Conservation (phyloP, 2,329 filamentous ascomycete species). For the Berkeleyomyces rouxiae region DNA sequence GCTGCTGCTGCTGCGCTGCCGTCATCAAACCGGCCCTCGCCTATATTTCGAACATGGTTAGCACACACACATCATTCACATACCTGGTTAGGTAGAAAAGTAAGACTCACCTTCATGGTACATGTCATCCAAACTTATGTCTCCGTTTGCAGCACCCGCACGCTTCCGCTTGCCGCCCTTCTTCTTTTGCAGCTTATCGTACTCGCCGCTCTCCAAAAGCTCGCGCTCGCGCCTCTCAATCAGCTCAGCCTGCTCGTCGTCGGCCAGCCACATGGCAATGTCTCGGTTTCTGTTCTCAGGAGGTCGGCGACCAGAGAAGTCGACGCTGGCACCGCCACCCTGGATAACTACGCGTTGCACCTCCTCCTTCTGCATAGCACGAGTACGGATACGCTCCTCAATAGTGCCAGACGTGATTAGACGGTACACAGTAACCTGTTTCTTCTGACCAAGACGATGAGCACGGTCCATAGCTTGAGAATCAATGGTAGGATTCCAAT, state of each 20-base stretch:
- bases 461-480: slow-evolving; percentile 98
- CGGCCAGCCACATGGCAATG: slow-evolving; percentile 96
- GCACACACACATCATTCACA: slow-evolving; percentile 1
- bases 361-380: slow-evolving; percentile 94
- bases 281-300: slow-evolving; percentile 91
- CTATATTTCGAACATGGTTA: slow-evolving; percentile 30
- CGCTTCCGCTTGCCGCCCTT: slow-evolving; percentile 40
- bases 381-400: slow-evolving; percentile 93
- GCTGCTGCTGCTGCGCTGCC: slow-evolving; percentile 56
- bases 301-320: slow-evolving; percentile 83
- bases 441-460: slow-evolving; percentile 89
- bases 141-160: slow-evolving; percentile 20
- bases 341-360: slow-evolving; percentile 95
- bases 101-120: slow-evolving; percentile 82
- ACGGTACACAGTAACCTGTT: slow-evolving; percentile 91
- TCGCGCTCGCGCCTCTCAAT: slow-evolving; percentile 89
- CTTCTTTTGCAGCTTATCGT: slow-evolving; percentile 48
- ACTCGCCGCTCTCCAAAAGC: slow-evolving; percentile 54
- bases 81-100: not conserved
- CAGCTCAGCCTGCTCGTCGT: slow-evolving; percentile 87
- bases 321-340: slow-evolving; percentile 76
- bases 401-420: slow-evolving; percentile 94
- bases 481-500: slow-evolving; percentile 98
- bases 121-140: slow-evolving; percentile 77
- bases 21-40: slow-evolving; percentile 93